These are phyloP conservation scores for Ophiostoma tasmaniense DNA, from an alignment of 2,329 filamentous ascomycete genomes.

Conservation along the genomic window DNA sequence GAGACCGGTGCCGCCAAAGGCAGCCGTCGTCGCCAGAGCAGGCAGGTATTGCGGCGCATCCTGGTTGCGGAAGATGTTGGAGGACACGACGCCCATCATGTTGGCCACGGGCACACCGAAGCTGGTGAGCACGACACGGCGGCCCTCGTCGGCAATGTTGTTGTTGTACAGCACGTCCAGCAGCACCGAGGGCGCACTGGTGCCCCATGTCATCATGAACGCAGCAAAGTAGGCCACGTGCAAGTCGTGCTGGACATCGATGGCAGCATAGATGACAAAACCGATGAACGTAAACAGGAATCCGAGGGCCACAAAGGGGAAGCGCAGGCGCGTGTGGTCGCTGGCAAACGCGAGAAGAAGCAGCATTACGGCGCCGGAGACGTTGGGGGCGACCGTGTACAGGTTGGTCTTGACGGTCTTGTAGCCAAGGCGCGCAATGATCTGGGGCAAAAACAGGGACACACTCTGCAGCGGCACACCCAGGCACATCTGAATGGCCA, in stretches of 20 bases:
- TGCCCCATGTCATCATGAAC: conserved; percentile 79
- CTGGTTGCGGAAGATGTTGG: conserved; percentile 57
- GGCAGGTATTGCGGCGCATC: conserved; percentile 60
- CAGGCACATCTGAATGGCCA: conserved; percentile 50
- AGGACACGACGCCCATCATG: conserved; percentile 62
- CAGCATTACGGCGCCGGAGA: conserved; percentile 63
- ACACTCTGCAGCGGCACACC: conserved; percentile 51
- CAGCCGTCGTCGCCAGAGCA: conserved; percentile 55
- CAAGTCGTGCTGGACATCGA: conserved; percentile 53
- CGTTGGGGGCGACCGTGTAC: conserved; percentile 73
- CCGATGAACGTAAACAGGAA: conserved; percentile 68
- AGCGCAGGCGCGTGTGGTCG: conserved; percentile 57
- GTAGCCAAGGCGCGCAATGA: conserved; percentile 21
- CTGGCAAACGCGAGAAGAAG: conserved; percentile 64
- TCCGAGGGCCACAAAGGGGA: conserved; percentile 65
- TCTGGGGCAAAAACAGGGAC: conserved; percentile 21
- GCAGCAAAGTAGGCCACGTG: conserved; percentile 64
- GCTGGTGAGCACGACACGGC: conserved; percentile 60
- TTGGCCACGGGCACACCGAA: conserved; percentile 69
- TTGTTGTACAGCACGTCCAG: conserved; percentile 64
- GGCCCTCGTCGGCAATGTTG: conserved; percentile 69
- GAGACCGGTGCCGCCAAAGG: conserved; percentile 53
- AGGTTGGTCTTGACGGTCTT: conserved; percentile 57
- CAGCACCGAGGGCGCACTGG: conserved; percentile 63
- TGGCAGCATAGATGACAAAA: conserved; percentile 64